Base-by-base conservation (phyloP, 139 green algal genomes). In the Nannochloris sp. region DNA sequence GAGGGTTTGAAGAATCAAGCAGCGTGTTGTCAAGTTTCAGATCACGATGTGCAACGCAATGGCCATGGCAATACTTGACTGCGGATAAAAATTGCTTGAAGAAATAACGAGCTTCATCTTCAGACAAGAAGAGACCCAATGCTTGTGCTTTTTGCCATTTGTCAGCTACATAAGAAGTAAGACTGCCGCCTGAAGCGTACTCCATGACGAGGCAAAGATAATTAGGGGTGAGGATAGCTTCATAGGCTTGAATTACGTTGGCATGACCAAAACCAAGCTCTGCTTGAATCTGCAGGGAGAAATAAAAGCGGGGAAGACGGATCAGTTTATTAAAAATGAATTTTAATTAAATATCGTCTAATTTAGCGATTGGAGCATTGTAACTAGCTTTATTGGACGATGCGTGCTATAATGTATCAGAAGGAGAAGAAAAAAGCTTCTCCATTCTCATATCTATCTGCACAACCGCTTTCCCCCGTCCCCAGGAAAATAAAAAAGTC, bases 11-110 rank as follows among this genome's bases (percentile, higher is more conserved):
- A 33, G 10, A 15, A 70, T 89, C 79, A 60, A 95, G 77, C 61
- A 93, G 75, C 27, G 88, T 87, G 82, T 96, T 96, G 67, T 87
- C 79, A 31, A 92, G 82, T 61, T 84, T 85, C 23, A 91, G 74
- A 64, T 84, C 76, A 4, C 85, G 71, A 82, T 96, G 89, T 0
- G 88, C 90, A 29, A 96, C 89, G 25, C 80, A 79, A 67, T 93
- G 83, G 10, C 66, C 71, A 71, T 96, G 89, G 76, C 89, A 94
- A 76, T 92, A 96, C 61, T 90, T 85, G n/a, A 96, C 87, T 0
- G 89, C 88, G 5, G 60, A 81, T 2, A 97, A 65, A 54, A 96
- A 89, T 81, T 97, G 90, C 72, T 78, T 88, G 75, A 95, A 93
- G 64, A 94, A 91, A 73, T 87, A 96, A 0, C 85, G 70, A 1